Evolutionary conservation across 805 yeast genomes (phyloP).

Genomic region (Barnettozyma californica): DNA sequence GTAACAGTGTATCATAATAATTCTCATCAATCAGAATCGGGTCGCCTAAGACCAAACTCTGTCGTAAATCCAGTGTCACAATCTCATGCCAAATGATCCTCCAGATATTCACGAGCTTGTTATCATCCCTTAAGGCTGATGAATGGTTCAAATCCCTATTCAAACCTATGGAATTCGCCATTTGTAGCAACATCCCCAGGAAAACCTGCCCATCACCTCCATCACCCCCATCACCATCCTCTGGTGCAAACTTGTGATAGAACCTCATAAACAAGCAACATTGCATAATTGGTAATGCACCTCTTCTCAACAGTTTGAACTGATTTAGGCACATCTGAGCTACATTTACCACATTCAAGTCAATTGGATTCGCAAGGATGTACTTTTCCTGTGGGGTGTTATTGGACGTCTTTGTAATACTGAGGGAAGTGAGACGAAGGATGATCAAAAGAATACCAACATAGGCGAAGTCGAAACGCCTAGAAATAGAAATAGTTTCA

Average conservation of each 20-base stretch:
- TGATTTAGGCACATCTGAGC: conserved; percentile 53
- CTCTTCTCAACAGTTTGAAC: conserved; percentile 43
- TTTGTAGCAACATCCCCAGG: conserved; percentile 45
- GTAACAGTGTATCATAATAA: conserved; percentile 48
- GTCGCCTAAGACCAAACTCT: conserved; percentile 43
- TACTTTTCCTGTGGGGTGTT: conserved; percentile 26
- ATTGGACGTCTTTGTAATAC: conserved; percentile 15
- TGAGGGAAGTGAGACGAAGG: conserved; percentile 19
- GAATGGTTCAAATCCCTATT: conserved; percentile 49
- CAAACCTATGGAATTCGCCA: conserved; percentile 53
- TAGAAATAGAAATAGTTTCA: conserved; percentile 10
- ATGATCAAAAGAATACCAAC: conserved; percentile 20
- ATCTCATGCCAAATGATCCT: conserved; percentile 57
- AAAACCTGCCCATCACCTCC: conserved; percentile 55
- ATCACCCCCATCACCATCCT: conserved; percentile 52
- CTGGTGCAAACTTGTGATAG: conserved; percentile 53
- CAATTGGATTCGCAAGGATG: conserved; percentile 42
- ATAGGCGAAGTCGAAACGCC: conserved; percentile 25
- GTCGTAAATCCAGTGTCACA: conserved; percentile 39
- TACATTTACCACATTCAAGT: conserved; percentile 38
- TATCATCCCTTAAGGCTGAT: conserved; percentile 20
- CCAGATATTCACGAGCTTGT: conserved; percentile 38
- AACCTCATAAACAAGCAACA: conserved; percentile 46
- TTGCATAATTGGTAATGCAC: conserved; percentile 48
- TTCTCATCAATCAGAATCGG: conserved; percentile 35